These are phyloP conservation scores for Penicillium sp. DNA, from an alignment of 2,329 filamentous ascomycete species.

Conservation along the genomic window DNA sequence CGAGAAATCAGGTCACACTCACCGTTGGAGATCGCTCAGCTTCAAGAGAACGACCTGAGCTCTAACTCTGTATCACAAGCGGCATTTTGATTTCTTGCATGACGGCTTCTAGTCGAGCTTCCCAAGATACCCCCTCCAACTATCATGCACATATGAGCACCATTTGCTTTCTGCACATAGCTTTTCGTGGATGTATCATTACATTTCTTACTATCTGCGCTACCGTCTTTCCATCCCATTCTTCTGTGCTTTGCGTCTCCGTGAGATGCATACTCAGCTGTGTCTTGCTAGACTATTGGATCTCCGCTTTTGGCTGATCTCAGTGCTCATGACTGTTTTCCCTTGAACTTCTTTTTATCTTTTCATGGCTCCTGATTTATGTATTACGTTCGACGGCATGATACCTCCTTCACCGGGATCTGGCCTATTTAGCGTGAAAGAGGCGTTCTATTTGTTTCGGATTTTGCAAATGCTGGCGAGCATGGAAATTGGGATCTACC, in stretches of 20 bases:
- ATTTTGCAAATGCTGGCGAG: constrained; percentile 18
- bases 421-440: constrained; percentile 15
- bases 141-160: constrained; percentile 28
- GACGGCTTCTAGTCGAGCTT: constrained; percentile 12
- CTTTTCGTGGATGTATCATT: constrained; percentile 36
- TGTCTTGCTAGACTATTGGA: constrained; percentile 27
- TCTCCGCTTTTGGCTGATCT: constrained; percentile 7
- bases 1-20: constrained; percentile 20
- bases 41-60: constrained; percentile 25
- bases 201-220: constrained; percentile 24
- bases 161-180: constrained; percentile 35
- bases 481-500: constrained; percentile 7
- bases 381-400: constrained; percentile 22
- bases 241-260: constrained; percentile 3
- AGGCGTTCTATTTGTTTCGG: constrained; percentile 18
- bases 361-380: too few relatives aligned
- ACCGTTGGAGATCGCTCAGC: constrained; percentile 30
- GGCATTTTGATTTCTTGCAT: constrained; percentile 18
- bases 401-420: constrained; percentile 9
- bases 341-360: too few relatives aligned
- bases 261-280: constrained; percentile 4
- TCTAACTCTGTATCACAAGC: constrained; percentile 4
- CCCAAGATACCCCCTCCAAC: constrained; percentile 24
- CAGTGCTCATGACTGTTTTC: background rate
- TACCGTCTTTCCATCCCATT: constrained; percentile 14